A percentile compares a stretch with the other conserved stretches of the same genome.
These are phyloP conservation scores for Eragrostis tef DNA, from an alignment of 202 grass and related monocot genomes.

Conservation along the genomic window DNA sequence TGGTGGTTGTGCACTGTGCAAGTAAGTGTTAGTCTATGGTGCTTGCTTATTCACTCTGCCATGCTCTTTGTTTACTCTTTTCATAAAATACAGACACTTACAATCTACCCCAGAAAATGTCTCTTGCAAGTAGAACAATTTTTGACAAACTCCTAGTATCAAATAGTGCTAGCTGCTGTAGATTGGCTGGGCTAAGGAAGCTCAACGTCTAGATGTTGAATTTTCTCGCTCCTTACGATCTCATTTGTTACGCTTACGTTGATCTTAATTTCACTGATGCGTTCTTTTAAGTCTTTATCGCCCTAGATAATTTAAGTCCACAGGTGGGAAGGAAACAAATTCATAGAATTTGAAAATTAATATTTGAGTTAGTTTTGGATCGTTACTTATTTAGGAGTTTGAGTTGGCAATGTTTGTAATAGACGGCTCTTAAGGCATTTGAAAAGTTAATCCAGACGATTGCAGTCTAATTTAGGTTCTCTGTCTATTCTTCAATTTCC, in stretches of 20 bases:
- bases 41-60: slow-evolving; percentile 20
- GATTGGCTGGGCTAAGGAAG: slow-evolving; percentile 35
- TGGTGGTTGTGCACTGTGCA: slow-evolving; percentile 88
- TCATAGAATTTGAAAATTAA: too few species aligned
- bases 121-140: not conserved
- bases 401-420: too few species aligned
- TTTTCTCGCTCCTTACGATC: slow-evolving; percentile 4
- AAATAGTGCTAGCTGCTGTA: slow-evolving; percentile 19
- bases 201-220: slow-evolving; percentile 28
- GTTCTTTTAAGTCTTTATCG: not conserved
- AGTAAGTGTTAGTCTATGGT: slow-evolving; percentile 56
- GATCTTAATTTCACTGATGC: slow-evolving; percentile 20
- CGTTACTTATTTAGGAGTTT: too few species aligned
- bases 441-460: too few species aligned
- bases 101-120: slow-evolving; percentile 4
- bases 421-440: too few species aligned
- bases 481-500: too few species aligned
- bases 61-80: not conserved
- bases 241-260: not conserved
- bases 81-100: not conserved
- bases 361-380: too few species aligned
- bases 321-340: too few species aligned
- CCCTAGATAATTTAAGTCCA: not conserved
- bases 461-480: too few species aligned
- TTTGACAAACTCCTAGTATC: slow-evolving; percentile 18